These are phyloP conservation scores for Fusarium tuaranense DNA, from an alignment of 2,329 filamentous ascomycete genomes.

Conservation along the genomic window DNA sequence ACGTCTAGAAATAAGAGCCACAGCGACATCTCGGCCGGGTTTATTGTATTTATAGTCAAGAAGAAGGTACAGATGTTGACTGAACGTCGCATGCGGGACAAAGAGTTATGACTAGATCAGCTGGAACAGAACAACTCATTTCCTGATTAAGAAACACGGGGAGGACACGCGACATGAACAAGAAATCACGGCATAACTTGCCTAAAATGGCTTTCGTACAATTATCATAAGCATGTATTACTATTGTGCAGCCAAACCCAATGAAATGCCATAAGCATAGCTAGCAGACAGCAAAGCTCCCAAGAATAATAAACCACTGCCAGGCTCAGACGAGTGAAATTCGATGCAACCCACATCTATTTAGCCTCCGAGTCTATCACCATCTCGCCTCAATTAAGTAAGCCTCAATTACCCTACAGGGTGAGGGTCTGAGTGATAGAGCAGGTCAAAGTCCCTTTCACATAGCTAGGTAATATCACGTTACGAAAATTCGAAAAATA, in stretches of 20 bases:
- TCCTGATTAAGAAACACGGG: not conserved
- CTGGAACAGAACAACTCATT: not conserved
- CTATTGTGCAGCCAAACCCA: no score
- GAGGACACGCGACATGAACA: not conserved
- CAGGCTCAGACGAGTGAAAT: not conserved
- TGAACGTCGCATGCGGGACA: not conserved
- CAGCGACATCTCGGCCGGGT: not conserved
- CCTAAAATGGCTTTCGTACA: no score
- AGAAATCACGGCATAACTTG: not conserved
- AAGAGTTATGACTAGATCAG: not conserved
- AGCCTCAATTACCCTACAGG: not conserved
- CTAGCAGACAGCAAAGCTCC: no score
- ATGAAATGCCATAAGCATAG: no score
- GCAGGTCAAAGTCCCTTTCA: not conserved
- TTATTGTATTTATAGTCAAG: not conserved
- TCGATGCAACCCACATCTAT: not conserved
- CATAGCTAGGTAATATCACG: no score
- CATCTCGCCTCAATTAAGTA: not conserved
- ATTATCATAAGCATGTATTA: no score
- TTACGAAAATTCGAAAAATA: not conserved
- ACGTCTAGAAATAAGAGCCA: not conserved
- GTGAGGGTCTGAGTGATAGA: not conserved
- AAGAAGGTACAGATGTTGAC: not conserved
- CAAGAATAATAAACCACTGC: no score
- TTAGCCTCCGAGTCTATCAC: not conserved